Base-by-base conservation (phyloP, 139 green algal genomes). In the Chlorella sorokiniana region DNA sequence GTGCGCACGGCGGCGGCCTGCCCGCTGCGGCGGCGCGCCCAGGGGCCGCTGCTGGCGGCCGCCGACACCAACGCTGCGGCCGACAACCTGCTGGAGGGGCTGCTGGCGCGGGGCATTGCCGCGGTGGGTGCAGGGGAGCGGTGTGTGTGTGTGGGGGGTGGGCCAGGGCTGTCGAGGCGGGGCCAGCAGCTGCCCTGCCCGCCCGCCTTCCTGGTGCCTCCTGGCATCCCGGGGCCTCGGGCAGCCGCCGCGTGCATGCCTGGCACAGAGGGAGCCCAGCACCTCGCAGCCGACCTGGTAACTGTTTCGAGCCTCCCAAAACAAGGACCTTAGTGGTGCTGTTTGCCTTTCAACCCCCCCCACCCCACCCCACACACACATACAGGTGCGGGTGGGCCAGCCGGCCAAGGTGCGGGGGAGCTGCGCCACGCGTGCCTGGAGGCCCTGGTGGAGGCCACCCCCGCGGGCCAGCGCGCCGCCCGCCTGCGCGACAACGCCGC, bases 51-150 rank as follows among this genome's bases (percentile, higher is more conserved):
- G 31, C 88, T 97, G 48, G 93, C 91, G 0, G 88, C 85, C 44
- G 91, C 87, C 4, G 92, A 95, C 78, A 97, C 93, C 70, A 97
- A 97, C 45, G 93, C 93, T 2, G 95, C 95, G 4, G 92, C 93
- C 0, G 95, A 98, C 85, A 99, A 99, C 89, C 62, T 98, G 45
- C 83, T 98, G 37, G 90, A 96, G 74, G 95, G 95, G 10, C 82
- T 98, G 67, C 48, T 71, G 11, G 8, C 23, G 5, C 81, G 75
- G 1, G 89, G 90, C 9, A 61, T 97, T 6, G 44, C 67, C 7
- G 93, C 94, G 59, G 75, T 81, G 75, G 5, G 75, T 52, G 67
- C 37, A 40, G 7, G 65, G 65, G 65, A 37, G 68, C 63, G 25
- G 63, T 29, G 41, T 22, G n/a, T 69, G 63, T 29, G n/a, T 42